Evolutionary conservation across 495 filamentous ascomycete species (phyloP).

Genomic region (Aspergillus affinis): DNA sequence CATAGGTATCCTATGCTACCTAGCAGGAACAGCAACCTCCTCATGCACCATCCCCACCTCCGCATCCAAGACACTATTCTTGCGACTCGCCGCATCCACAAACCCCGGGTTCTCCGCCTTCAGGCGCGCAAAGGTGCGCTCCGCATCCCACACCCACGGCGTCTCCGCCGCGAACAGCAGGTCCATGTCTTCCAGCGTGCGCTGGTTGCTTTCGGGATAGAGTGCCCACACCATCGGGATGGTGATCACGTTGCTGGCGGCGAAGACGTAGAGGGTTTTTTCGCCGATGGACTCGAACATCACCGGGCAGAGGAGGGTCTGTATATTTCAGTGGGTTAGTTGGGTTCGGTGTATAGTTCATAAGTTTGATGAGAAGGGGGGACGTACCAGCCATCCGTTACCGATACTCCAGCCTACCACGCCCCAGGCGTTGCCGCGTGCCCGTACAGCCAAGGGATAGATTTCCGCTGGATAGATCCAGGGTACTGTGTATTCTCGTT

Average conservation of each 20-base stretch:
- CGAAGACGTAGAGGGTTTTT: conserved; percentile 69
- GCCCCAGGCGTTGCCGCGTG: conserved; percentile 72
- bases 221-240: conserved; percentile 68
- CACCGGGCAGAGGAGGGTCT: conserved; percentile 61
- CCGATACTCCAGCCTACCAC: conserved; percentile 73
- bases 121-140: conserved; percentile 54
- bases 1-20: no score
- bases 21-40: conserved; percentile 8
- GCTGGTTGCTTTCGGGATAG: conserved; percentile 68
- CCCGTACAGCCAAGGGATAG: conserved; percentile 66
- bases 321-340: not conserved
- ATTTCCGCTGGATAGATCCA: conserved; percentile 74
- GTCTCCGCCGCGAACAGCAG: conserved; percentile 60
- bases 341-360: not conserved
- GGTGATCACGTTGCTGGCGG: conserved; percentile 58
- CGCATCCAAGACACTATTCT: conserved; percentile 48
- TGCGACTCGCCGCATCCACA: conserved; percentile 42
- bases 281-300: conserved; percentile 63
- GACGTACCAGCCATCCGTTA: conserved; percentile 60
- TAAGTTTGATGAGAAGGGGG: not conserved
- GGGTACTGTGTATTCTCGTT: conserved; percentile 43
- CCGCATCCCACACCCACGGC: conserved; percentile 64
- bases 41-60: conserved; percentile 38
- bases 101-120: conserved; percentile 55
- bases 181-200: conserved; percentile 70